These are phyloP conservation scores for Citrullus mucosospermus DNA, from an alignment of 306 rosid species.

Conservation along the genomic window DNA sequence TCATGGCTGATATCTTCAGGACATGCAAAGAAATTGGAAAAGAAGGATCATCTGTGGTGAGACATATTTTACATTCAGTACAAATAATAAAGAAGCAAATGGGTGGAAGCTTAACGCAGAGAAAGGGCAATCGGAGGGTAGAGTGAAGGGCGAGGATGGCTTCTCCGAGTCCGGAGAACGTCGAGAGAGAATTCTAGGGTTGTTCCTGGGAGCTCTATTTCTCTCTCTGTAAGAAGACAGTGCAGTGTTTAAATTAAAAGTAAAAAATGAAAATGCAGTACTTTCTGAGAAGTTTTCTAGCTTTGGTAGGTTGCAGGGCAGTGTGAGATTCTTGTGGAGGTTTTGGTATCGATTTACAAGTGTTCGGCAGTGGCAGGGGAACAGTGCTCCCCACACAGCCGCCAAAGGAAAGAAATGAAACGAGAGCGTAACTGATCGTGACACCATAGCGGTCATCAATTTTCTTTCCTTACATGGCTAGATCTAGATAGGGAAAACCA, in stretches of 20 bases:
- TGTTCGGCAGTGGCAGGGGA: not conserved
- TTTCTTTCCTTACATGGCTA: not conserved
- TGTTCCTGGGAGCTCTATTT: not conserved
- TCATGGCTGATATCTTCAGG: not conserved
- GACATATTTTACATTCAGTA: not conserved
- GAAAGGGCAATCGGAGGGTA: not conserved
- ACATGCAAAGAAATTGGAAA: not conserved
- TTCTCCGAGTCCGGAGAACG: not conserved
- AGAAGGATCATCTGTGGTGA: not conserved
- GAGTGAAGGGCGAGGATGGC: not conserved
- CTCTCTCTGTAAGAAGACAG: not conserved
- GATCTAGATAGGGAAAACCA: no score
- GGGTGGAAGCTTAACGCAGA: not conserved
- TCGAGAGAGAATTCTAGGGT: conserved; percentile 10
- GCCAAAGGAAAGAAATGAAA: not conserved
- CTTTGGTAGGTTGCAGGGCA: not conserved
- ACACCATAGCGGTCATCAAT: not conserved
- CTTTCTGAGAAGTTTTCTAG: not conserved
- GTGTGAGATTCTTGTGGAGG: not conserved
- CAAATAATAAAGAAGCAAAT: not conserved
- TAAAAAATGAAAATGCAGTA: no score
- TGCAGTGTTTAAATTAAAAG: not conserved
- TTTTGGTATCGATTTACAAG: not conserved
- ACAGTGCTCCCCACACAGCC: not conserved
- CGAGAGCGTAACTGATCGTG: not conserved